Evolutionary conservation across 768 basidiomycete genomes (phyloP).

Genomic region (Hericium coralloides): DNA sequence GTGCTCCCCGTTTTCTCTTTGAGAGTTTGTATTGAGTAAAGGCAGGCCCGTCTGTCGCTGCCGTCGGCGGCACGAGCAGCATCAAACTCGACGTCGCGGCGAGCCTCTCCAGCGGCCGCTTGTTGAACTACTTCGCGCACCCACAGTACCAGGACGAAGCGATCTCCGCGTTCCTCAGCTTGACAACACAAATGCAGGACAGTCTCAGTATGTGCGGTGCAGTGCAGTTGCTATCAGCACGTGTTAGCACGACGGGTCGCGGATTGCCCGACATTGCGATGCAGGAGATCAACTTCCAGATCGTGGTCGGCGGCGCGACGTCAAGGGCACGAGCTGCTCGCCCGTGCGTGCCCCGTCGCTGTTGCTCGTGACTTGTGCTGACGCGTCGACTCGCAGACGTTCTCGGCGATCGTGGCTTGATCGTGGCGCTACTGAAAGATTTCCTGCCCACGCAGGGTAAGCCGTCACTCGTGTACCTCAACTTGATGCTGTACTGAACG

Average conservation of each 20-base stretch:
- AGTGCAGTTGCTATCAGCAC: not conserved
- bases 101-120: slow-evolving; percentile 62
- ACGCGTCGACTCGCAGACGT: slow-evolving; percentile 4
- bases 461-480: slow-evolving; percentile 27
- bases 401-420: slow-evolving; percentile 25
- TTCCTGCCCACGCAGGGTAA: slow-evolving; percentile 24
- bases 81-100: slow-evolving; percentile 53
- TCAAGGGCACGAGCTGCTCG: slow-evolving; percentile 35
- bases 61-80: slow-evolving; percentile 50
- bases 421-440: slow-evolving; percentile 30
- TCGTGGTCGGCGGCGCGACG: slow-evolving; percentile 44
- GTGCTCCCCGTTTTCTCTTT: not conserved
- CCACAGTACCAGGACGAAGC: slow-evolving; percentile 21
- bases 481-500: slow-evolving; percentile 32
- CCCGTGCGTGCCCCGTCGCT: slow-evolving; percentile 16
- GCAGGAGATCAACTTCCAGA: slow-evolving; percentile 44
- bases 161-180: slow-evolving; percentile 27
- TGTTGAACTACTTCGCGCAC: slow-evolving; percentile 35
- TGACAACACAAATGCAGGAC: slow-evolving; percentile 35
- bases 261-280: slow-evolving; percentile 32
- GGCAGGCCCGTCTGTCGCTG: slow-evolving; percentile 48
- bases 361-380: not conserved
- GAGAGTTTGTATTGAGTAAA: not conserved
- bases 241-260: slow-evolving; percentile 15
- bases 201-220: slow-evolving; percentile 38